Evolutionary conservation across 2,329 filamentous ascomycete species (phyloP).

Genomic region (Colletotrichum destructivum): DNA sequence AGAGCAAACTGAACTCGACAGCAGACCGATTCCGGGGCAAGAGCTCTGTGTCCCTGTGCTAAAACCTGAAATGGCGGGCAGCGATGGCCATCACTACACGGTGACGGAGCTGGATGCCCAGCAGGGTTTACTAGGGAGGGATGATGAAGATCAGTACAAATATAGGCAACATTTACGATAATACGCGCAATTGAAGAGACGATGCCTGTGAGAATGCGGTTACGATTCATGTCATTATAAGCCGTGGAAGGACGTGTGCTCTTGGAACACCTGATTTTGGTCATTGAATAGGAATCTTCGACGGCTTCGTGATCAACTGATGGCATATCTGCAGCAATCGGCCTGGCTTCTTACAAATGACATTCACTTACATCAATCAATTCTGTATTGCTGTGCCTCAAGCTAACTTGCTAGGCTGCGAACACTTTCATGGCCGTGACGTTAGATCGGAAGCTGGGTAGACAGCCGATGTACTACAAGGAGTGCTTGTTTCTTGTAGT

Average conservation of each 20-base stretch:
- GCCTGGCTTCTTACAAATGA: too few relatives aligned
- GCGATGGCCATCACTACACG: conserved; percentile 9
- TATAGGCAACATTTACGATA: not conserved
- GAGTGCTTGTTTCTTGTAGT: too few relatives aligned
- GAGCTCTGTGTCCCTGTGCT: conserved; percentile 1
- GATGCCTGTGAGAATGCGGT: not conserved
- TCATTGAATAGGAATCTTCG: too few relatives aligned
- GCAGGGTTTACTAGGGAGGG: not conserved
- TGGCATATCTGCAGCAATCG: too few relatives aligned
- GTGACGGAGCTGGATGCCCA: conserved; percentile 25
- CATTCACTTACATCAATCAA: too few relatives aligned
- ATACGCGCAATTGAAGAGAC: not conserved
- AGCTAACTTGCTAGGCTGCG: too few relatives aligned
- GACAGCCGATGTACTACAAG: too few relatives aligned
- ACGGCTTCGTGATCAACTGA: too few relatives aligned
- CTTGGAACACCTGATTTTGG: too few relatives aligned
- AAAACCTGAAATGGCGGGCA: conserved; percentile 3
- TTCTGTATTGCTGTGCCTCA: too few relatives aligned
- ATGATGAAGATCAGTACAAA: not conserved
- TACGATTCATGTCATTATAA: not conserved
- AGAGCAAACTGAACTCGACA: not conserved
- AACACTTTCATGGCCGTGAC: too few relatives aligned
- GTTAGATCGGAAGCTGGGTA: too few relatives aligned
- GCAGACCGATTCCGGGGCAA: not conserved
- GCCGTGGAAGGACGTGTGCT: not conserved